These are phyloP conservation scores for Hysterium pulicare DNA, from an alignment of 2,329 filamentous ascomycete genomes.

Conservation along the genomic window DNA sequence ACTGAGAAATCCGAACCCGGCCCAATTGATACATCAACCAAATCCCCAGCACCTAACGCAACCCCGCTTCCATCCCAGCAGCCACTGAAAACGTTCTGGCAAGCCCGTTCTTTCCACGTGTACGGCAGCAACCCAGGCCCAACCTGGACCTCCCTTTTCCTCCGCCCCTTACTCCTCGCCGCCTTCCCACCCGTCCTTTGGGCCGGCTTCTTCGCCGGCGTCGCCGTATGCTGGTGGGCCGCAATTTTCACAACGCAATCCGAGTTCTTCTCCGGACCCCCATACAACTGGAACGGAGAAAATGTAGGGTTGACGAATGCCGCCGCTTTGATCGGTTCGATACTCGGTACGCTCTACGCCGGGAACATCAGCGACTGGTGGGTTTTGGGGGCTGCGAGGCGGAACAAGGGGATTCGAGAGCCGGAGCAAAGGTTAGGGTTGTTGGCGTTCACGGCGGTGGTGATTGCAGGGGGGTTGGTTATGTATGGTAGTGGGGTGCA, in stretches of 20 bases:
- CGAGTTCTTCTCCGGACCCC: constrained; percentile 33
- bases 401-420: constrained; percentile 34
- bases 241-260: constrained; percentile 39
- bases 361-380: constrained; percentile 49
- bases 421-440: constrained; percentile 34
- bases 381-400: constrained; percentile 25
- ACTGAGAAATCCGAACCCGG: background rate
- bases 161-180: constrained; percentile 14
- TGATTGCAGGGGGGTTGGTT: constrained; percentile 47
- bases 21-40: background rate
- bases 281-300: constrained; percentile 35
- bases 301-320: constrained; percentile 24
- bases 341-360: constrained; percentile 15
- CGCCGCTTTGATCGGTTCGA: constrained; percentile 17
- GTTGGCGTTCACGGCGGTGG: constrained; percentile 39
- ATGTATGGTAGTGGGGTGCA: constrained; percentile 48
- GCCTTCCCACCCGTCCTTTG: constrained; percentile 26
- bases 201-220: background rate
- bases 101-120: background rate
- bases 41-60: background rate
- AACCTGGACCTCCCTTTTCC: background rate
- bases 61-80: background rate
- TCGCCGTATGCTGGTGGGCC: background rate
- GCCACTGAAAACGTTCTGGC: background rate
- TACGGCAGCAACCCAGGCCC: background rate